A percentile compares a stretch with the other conserved stretches of the same genome.
Evolutionary conservation across 2,329 filamentous ascomycete species (phyloP).

Genomic region (Aspergillus quadrilineatus): DNA sequence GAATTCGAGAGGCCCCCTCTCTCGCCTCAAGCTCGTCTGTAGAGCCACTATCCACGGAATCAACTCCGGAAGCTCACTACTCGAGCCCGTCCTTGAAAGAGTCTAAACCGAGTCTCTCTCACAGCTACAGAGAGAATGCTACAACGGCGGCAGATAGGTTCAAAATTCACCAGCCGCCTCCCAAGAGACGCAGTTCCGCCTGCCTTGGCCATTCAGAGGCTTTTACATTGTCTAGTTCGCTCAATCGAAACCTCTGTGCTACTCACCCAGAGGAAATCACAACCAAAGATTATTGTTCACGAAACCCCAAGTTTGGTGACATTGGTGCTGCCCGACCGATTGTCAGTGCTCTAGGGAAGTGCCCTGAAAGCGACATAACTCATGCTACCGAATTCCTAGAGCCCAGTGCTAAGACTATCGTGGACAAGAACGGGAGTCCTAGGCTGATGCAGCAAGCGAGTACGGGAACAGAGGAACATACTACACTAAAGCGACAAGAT

Average conservation of each 20-base stretch:
- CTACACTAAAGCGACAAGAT: not conserved
- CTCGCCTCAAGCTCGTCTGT: not conserved
- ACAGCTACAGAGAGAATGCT: not conserved
- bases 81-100: not conserved
- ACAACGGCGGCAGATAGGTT: not conserved
- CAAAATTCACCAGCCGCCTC: not conserved
- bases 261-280: not conserved
- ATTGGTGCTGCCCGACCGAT: not conserved
- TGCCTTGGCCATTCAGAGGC: not conserved
- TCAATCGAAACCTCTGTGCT: not conserved
- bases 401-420: conserved; percentile 23
- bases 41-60: not conserved
- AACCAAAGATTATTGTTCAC: not conserved
- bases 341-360: not conserved
- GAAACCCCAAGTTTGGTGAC: not conserved
- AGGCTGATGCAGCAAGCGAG: conserved; percentile 16
- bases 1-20: not conserved
- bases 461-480: not conserved
- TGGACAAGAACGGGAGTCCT: conserved; percentile 41
- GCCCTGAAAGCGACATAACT: not conserved
- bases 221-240: not conserved
- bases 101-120: not conserved
- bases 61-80: not conserved
- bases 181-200: not conserved
- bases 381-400: not conserved